Conservation (phyloP, 2,329 filamentous ascomycete species). For the Ampelomyces quisqualis region DNA sequence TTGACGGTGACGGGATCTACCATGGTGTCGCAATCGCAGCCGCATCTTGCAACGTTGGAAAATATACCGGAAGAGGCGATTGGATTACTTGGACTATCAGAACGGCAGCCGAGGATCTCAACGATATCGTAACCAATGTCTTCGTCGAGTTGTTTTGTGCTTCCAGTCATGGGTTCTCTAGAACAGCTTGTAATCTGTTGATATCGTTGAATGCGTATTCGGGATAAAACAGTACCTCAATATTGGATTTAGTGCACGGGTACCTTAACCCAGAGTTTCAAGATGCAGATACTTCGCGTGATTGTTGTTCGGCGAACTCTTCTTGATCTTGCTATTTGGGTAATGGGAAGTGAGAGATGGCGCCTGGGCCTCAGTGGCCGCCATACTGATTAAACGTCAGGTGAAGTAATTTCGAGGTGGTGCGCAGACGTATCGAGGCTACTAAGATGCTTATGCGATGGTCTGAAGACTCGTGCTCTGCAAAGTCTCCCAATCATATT, state of each 20-base stretch:
- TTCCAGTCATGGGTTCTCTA: slow-evolving; percentile 43
- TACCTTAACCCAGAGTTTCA: slow-evolving; percentile 51
- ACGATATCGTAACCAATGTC: slow-evolving; percentile 56
- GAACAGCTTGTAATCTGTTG: slow-evolving; percentile 54
- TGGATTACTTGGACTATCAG: too few species aligned
- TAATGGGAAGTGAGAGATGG: slow-evolving; percentile 54
- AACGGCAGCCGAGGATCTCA: too few species aligned
- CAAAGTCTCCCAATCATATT: slow-evolving; percentile 23
- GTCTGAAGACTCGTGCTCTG: slow-evolving; percentile 19
- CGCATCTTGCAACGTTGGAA: too few species aligned
- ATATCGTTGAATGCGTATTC: slow-evolving; percentile 58
- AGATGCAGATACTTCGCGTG: slow-evolving; percentile 34
- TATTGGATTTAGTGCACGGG: slow-evolving; percentile 48
- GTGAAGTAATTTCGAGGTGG: neutral
- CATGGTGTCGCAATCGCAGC: too few species aligned
- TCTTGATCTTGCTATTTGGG: slow-evolving; percentile 55
- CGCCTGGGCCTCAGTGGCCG: slow-evolving; percentile 56
- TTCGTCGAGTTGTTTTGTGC: slow-evolving; percentile 40
- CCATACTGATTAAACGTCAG: slow-evolving; percentile 46
- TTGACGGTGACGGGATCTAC: too few species aligned
- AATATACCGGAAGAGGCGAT: too few species aligned
- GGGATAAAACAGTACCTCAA: slow-evolving; percentile 50
- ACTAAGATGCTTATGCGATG: slow-evolving; percentile 33
- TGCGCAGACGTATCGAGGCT: slow-evolving; percentile 12
- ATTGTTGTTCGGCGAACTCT: slow-evolving; percentile 30